Evolutionary conservation across 768 basidiomycete species (phyloP), one percentile per base, ranked within the genome.

Genomic region (Kwoniella europaea): DNA sequence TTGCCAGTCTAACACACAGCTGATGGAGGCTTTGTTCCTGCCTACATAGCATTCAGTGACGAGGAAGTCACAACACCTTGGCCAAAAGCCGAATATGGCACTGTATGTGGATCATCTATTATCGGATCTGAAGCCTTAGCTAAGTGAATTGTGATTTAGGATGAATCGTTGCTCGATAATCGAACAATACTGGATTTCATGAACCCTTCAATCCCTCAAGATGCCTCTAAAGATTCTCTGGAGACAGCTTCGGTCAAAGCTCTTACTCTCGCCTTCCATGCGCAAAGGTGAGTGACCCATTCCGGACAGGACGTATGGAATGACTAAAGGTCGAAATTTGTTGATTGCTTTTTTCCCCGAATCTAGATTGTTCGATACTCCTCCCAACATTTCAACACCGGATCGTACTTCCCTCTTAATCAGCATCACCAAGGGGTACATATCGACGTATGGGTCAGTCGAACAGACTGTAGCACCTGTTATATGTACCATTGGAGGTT

Each of bases 41-140:
- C 1, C 46, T 22, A 27, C 10, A 1, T 22, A 75, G 76, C 71
- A 9, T 74, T 75, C 65, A 54, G 65, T n/a, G 72, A 72, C n/a
- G 70, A 76, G 2, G 78, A 79, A 35, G 72, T 79, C 46, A 74
- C 78, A 0, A 79, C 78, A 1, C 75, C 78, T 18, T 79, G 73
- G 74, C 78, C 78, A 2, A 29, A 55, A 18, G 77, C 72, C 4
- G 58, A 72, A 18, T 78, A 74, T 44, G 67, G 67, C 6, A 61
- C 20, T n/a, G 76, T 75, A 35, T 66, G 76, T 72, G 27, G 27
- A 42, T 12, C 15, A 24, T 16, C 22, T 59, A 22, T 41, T 53
- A 24, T 20, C 15, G 56, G 9, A 7, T 13, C 13, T 58, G 15
- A 15, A 5, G 4, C n/a, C 29, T 63, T 44, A 41, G 46, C 10